Evolutionary conservation across 2,329 filamentous ascomycete genomes (phyloP).

Genomic region (Septoria petroselini): DNA sequence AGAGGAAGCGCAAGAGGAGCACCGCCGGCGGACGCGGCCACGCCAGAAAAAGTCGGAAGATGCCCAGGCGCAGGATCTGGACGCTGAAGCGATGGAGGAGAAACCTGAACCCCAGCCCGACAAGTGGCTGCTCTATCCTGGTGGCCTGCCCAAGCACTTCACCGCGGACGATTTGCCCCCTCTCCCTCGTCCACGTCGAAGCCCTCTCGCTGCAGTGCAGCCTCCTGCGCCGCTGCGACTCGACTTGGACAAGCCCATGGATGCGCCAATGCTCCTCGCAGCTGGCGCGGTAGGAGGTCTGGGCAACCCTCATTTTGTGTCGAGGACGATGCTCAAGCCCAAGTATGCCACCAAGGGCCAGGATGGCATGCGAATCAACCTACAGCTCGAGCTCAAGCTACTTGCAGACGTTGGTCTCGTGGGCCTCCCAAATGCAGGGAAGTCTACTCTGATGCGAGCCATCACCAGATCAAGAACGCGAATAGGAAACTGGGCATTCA

Average conservation of each 20-base stretch:
- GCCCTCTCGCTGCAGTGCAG: constrained; percentile 62
- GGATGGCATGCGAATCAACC: constrained; percentile 68
- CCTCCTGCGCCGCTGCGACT: constrained; percentile 66
- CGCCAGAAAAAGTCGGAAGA: constrained; percentile 39
- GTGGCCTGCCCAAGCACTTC: constrained; percentile 69
- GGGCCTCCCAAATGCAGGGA: constrained; percentile 91
- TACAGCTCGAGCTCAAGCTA: constrained; percentile 90
- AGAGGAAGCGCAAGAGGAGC: constrained; percentile 17
- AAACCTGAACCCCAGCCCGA: constrained; percentile 41
- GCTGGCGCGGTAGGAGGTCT: constrained; percentile 85
- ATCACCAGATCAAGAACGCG: constrained; percentile 85
- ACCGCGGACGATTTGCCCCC: constrained; percentile 57
- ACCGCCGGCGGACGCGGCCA: constrained; percentile 35
- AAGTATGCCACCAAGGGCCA: constrained; percentile 89
- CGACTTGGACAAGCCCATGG: constrained; percentile 65
- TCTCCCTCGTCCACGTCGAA: constrained; percentile 55
- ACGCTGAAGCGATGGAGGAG: not conserved
- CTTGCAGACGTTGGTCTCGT: constrained; percentile 93
- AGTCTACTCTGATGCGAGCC: constrained; percentile 84
- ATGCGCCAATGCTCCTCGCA: constrained; percentile 78
- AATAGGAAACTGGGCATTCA: constrained; percentile 94
- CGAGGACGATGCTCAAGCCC: constrained; percentile 69
- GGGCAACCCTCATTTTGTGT: constrained; percentile 90
- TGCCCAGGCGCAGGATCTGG: constrained; percentile 35
- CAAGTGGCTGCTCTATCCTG: constrained; percentile 85